Percentiles rank a stretch among this genome's conserved stretches.
Evolutionary conservation across 2,329 filamentous ascomycete genomes (phyloP).

Genomic region (Neonectria punicea): DNA sequence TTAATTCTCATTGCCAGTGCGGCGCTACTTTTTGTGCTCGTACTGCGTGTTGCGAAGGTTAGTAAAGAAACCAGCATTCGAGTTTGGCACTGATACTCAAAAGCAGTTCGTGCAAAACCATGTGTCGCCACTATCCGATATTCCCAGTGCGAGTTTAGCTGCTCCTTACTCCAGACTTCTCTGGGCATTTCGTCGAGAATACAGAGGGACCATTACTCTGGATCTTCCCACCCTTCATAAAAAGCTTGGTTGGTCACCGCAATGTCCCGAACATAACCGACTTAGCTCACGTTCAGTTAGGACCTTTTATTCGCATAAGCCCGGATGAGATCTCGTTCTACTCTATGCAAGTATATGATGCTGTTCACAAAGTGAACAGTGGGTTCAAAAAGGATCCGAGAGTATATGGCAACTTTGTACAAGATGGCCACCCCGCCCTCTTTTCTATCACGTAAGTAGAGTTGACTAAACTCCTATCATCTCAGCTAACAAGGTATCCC

Average conservation of each 20-base stretch:
- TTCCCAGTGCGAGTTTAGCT: constrained; percentile 35
- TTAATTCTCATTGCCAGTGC: neutral
- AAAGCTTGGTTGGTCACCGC: constrained; percentile 23
- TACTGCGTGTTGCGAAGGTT: neutral
- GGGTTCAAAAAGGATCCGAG: constrained; percentile 41
- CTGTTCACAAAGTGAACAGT: constrained; percentile 39
- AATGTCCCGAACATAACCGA: neutral
- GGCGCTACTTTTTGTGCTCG: neutral
- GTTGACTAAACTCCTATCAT: neutral
- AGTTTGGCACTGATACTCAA: neutral
- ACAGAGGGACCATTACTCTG: constrained; percentile 34
- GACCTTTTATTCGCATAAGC: constrained; percentile 36
- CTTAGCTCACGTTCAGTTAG: constrained; percentile 1
- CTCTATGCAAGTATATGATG: constrained; percentile 39
- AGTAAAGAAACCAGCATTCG: neutral
- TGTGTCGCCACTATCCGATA: constrained; percentile 27
- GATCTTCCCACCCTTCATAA: constrained; percentile 38
- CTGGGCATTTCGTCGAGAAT: constrained; percentile 39
- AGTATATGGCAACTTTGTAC: constrained; percentile 43
- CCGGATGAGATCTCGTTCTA: constrained; percentile 43
- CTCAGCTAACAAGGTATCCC: constrained; percentile 11
- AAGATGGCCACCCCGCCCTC: constrained; percentile 42
- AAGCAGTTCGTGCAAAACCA: constrained; percentile 3
- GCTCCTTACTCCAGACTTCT: constrained; percentile 35
- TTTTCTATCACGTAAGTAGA: constrained; percentile 41